Percentiles rank a stretch among this genome's conserved stretches.
These are phyloP conservation scores for Anaeromyces robustus DNA, from an alignment of 192 early-diverging fungal species.

Conservation along the genomic window DNA sequence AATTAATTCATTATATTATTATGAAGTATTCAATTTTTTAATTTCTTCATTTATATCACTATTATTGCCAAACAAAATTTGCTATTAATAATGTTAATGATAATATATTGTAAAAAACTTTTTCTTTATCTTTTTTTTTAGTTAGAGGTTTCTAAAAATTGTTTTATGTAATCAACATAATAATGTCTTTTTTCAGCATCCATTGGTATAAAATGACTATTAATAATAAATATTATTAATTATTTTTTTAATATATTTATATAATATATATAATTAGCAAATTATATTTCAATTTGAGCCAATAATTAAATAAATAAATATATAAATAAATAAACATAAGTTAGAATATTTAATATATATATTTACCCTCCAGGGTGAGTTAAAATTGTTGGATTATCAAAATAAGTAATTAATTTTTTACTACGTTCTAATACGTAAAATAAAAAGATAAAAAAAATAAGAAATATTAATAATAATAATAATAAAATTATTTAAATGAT, in stretches of 20 bases:
- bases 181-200: background rate
- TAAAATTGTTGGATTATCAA: background rate
- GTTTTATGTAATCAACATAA: background rate
- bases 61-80: too few relatives aligned
- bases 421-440: background rate
- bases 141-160: background rate
- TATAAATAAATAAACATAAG: too few relatives aligned
- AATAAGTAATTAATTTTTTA: background rate
- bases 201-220: background rate
- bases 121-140: background rate
- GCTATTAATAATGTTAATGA: too few relatives aligned
- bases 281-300: too few relatives aligned
- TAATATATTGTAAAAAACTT: too few relatives aligned
- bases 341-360: background rate
- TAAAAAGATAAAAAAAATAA: background rate
- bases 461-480: background rate
- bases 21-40: too few relatives aligned
- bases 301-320: too few relatives aligned
- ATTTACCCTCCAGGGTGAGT: background rate
- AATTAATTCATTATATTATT: too few relatives aligned
- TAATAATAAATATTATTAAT: too few relatives aligned
- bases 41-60: too few relatives aligned
- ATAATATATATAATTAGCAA: too few relatives aligned
- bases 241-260: too few relatives aligned
- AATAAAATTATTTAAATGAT: background rate